Base-by-base conservation (phyloP, 2,329 filamentous ascomycete genomes). In the Escovopsis weberi region DNA sequence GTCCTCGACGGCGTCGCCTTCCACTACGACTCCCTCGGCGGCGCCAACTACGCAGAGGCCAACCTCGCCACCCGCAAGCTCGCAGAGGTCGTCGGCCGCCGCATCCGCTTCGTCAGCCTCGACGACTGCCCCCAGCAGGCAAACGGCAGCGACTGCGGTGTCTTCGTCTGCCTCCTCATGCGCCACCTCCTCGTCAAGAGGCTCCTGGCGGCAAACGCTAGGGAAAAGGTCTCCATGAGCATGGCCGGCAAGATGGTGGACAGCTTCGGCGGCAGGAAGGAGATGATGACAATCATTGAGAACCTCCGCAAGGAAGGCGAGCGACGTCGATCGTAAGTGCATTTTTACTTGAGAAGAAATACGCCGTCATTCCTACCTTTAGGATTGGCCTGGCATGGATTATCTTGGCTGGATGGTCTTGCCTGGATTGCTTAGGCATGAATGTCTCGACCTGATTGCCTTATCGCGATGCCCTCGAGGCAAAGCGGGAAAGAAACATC, bases 151-250 rank as follows among this genome's bases (percentile, higher is more conserved):
- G 91, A 98, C 62, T 98, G 91, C 53, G 91, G 91, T 15, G 85
- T 98, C 1, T 96, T 88, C 59, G 91, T 98, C 3, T 96, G 91
- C 60, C 75, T 96, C 50, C 74, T 89, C 48, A 98, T 98, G 88
- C 79, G 87, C 39, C 84, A 95, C 63, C 66, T 98, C n/a, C 72
- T 98, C 15, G 69, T 95, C 40, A 88, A 87, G 62, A 72, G 85
- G 44, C 69, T 98, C 23, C 66, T 98, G 45, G 76, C 74, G 50
- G 86, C 85, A 8, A 82, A 86, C 55, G 80, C 83, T 3, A 75
- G 77, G 48, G 79, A 89, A 59, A 94, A 94, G 64, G 82, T 96
- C 11, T 88, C 80, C 48, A 96, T 98, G 91, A 91, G 84, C 55
- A 82, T 96, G 74, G 78, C 75, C 5, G 85, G 84, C 23, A 87